phyloP scores from a whole-genome alignment of 495 filamentous ascomycete genomes.

The Amniculicola lignicola region DNA sequence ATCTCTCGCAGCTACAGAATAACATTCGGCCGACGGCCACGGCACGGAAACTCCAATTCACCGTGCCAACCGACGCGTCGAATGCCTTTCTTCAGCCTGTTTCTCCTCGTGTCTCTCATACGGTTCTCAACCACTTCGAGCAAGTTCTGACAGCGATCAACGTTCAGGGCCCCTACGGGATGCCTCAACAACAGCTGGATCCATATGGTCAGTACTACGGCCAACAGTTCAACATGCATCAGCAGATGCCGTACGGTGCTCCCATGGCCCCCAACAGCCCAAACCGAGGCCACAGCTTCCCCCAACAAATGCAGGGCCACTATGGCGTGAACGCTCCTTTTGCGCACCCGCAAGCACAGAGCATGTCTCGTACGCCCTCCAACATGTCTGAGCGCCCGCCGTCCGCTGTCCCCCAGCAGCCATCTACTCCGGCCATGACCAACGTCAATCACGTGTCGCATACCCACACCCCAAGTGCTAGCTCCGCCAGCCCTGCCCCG shows the following conservation, averaged over 20 bases:
- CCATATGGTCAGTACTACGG: constrained; percentile 42
- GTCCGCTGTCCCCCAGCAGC: constrained; percentile 75
- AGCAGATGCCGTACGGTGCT: constrained; percentile 37
- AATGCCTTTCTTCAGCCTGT: constrained; percentile 42
- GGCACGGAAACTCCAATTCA: constrained; percentile 1
- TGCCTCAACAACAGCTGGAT: constrained; percentile 34
- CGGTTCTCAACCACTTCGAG: constrained; percentile 64
- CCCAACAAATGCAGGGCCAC: constrained; percentile 25
- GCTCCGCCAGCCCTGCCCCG: constrained; percentile 51
- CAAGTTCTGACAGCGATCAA: constrained; percentile 65
- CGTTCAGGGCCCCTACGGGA: constrained; percentile 50
- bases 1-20: too few relatives aligned
- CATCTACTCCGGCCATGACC: constrained; percentile 56
- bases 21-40: too few relatives aligned
- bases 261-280: constrained; percentile 39
- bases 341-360: constrained; percentile 53
- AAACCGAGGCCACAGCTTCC: constrained; percentile 33
- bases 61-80: constrained; percentile 36
- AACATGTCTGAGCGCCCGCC: constrained; percentile 75
- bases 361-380: constrained; percentile 81
- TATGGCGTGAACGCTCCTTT: constrained; percentile 52
- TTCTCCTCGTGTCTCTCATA: constrained; percentile 61
- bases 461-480: constrained; percentile 58
- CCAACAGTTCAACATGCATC: constrained; percentile 49
- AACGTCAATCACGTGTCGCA: constrained; percentile 47